Percentiles rank a stretch among this genome's conserved stretches.
These are phyloP conservation scores for Cynanchum wilfordii DNA, from an alignment of 257 asterid species.

Conservation along the genomic window DNA sequence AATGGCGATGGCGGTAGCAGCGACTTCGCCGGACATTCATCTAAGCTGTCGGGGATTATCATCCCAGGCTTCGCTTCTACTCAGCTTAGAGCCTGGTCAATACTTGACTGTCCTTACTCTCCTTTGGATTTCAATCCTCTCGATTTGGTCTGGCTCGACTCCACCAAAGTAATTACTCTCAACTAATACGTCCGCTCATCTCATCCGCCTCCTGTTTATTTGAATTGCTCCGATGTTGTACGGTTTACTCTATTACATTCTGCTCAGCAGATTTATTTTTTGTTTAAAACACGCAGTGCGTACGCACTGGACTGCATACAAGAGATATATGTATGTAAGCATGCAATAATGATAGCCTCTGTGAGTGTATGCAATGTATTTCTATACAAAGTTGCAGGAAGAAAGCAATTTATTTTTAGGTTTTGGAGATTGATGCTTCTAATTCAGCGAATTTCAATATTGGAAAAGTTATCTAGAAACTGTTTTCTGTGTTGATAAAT, in stretches of 20 bases:
- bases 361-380: background rate
- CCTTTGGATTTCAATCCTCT: slow-evolving; percentile 97
- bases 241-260: background rate
- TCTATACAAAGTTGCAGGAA: background rate
- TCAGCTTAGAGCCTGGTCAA: slow-evolving; percentile 96
- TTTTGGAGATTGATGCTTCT: background rate
- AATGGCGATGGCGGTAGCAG: slow-evolving; percentile 32
- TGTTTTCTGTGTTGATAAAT: background rate
- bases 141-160: slow-evolving; percentile 98
- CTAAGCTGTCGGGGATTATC: slow-evolving; percentile 78
- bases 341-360: background rate
- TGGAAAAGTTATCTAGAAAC: background rate
- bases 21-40: slow-evolving; percentile 43
- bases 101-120: slow-evolving; percentile 91
- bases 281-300: background rate
- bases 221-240: background rate
- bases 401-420: background rate
- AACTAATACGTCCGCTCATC: background rate
- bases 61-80: slow-evolving; percentile 99
- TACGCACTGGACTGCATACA: background rate
- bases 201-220: background rate
- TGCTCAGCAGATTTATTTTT: background rate
- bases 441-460: background rate
- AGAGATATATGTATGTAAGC: background rate
- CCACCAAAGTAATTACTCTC: slow-evolving; percentile 53